phyloP scores from a whole-genome alignment of 2,329 filamentous ascomycete species.

The Fusarium anguioides region DNA sequence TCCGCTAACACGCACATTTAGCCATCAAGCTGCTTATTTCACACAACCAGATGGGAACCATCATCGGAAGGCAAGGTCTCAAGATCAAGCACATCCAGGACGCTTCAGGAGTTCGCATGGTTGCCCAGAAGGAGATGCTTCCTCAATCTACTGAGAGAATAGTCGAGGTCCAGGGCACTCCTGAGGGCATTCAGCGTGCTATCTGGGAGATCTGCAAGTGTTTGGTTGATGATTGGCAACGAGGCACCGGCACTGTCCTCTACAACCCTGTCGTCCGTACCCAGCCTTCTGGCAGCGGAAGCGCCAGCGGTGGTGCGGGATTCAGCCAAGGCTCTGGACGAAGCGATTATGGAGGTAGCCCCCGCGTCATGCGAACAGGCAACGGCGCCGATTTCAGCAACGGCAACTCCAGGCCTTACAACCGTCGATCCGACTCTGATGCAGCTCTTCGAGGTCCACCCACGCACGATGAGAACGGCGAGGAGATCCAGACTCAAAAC shows the following conservation, averaged over 20 bases:
- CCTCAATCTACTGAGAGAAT: constrained; percentile 98
- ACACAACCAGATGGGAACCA: constrained; percentile 99
- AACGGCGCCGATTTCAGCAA: constrained; percentile 99
- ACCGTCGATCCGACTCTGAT: constrained; percentile 86
- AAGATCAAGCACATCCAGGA: constrained; percentile 99
- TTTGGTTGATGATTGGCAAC: constrained; percentile 96
- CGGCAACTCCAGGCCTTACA: constrained; percentile 71
- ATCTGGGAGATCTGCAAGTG: constrained; percentile 99
- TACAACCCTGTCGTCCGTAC: constrained; percentile 97
- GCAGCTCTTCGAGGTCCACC: constrained; percentile 82
- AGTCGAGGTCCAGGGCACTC: constrained; percentile 94
- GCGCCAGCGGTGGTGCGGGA: constrained; percentile 53
- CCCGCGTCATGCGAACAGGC: constrained; percentile 91
- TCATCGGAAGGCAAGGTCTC: constrained; percentile 94
- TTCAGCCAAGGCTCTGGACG: constrained; percentile 57
- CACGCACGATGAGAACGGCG: constrained; percentile 93
- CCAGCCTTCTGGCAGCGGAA: constrained; percentile 67
- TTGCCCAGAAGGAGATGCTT: constrained; percentile 99
- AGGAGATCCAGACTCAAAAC: constrained; percentile 98
- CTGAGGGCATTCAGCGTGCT: constrained; percentile 94
- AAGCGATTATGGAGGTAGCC: constrained; percentile 67
- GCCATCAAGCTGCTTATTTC: constrained; percentile 98
- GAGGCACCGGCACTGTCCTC: constrained; percentile 94
- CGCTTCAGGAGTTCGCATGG: constrained; percentile 96
- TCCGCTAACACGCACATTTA: constrained; percentile 53